Evolutionary conservation across 768 basidiomycete genomes (phyloP), one percentile per base, ranked within the genome.

Genomic region (Artomyces pyxidatus): DNA sequence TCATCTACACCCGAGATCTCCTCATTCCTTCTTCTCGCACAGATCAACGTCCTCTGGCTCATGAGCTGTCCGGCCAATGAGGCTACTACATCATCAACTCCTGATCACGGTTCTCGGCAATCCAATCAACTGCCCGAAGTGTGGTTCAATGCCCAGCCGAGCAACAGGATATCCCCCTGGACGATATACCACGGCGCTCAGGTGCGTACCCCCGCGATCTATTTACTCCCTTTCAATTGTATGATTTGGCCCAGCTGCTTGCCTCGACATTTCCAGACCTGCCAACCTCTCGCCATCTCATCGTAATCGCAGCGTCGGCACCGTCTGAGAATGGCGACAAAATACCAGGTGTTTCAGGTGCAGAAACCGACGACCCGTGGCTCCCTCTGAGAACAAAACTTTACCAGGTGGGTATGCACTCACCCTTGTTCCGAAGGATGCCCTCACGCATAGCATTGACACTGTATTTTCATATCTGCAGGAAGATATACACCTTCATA

Each of bases 401-500:
- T 35, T 50, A 35, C 44, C 49, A 56, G 42, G 55, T 47, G 26
- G 6, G 52, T 44, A 25, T 38, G n/a, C 21, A 28, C 46, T n/a
- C n/a, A n/a, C n/a, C n/a, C n/a, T n/a, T n/a, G n/a, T n/a, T n/a
- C n/a, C n/a, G n/a, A n/a, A n/a, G n/a, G n/a, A n/a, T n/a, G n/a
- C n/a, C n/a, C n/a, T n/a, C n/a, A n/a, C n/a, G n/a, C n/a, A n/a
- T n/a, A n/a, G n/a, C n/a, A n/a, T n/a, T n/a, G n/a, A n/a, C n/a
- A n/a, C n/a, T n/a, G n/a, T n/a, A n/a, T n/a, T n/a, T n/a, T n/a
- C n/a, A n/a, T n/a, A n/a, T 28, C 8, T 16, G n/a, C 47, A 48
- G 47, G 53, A 45, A 46, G 51, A 49, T 47, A 55, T 57, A 40
- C 53, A 55, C 37, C 49, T 57, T 19, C 56, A 57, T 42, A 57